Conservation (phyloP, 176 grass and related monocot genomes). For the Miscanthus lutarioriparius region DNA sequence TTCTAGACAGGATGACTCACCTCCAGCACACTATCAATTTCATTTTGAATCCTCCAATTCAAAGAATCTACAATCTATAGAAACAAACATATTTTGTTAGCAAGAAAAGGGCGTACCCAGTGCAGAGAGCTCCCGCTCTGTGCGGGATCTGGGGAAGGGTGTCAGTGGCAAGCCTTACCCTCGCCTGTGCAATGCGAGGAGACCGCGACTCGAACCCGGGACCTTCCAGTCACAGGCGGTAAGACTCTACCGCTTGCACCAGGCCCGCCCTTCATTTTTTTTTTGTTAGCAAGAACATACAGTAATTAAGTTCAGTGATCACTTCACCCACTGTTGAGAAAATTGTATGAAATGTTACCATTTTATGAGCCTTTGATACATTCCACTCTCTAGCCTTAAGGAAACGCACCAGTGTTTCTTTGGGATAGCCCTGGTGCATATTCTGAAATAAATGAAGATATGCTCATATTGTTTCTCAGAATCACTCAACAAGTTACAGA, state of each 20-base stretch:
- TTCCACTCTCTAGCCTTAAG: constrained; percentile 94
- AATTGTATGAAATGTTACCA: constrained; percentile 62
- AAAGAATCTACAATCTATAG: constrained; percentile 83
- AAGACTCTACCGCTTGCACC: too few relatives aligned
- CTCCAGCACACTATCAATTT: constrained; percentile 82
- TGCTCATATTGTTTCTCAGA: background rate
- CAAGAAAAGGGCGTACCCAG: too few relatives aligned
- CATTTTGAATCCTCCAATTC: constrained; percentile 91
- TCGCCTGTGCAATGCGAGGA: too few relatives aligned
- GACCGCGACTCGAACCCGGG: too few relatives aligned
- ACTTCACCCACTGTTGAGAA: background rate
- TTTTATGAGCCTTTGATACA: constrained; percentile 84
- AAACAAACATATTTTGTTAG: constrained; percentile 34
- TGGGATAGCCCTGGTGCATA: constrained; percentile 83
- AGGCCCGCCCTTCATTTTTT: too few relatives aligned
- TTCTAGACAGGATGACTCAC: constrained; percentile 54
- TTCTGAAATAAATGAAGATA: constrained; percentile 57
- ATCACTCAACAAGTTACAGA: constrained; percentile 5
- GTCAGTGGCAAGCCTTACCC: too few relatives aligned
- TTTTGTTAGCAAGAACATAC: too few relatives aligned
- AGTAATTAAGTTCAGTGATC: background rate
- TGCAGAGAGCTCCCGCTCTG: too few relatives aligned
- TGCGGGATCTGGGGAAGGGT: too few relatives aligned
- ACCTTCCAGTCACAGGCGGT: too few relatives aligned
- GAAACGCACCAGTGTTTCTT: constrained; percentile 81